Evolutionary conservation across 2,329 filamentous ascomycete species (phyloP).

Genomic region (Botrytis sinoallii): DNA sequence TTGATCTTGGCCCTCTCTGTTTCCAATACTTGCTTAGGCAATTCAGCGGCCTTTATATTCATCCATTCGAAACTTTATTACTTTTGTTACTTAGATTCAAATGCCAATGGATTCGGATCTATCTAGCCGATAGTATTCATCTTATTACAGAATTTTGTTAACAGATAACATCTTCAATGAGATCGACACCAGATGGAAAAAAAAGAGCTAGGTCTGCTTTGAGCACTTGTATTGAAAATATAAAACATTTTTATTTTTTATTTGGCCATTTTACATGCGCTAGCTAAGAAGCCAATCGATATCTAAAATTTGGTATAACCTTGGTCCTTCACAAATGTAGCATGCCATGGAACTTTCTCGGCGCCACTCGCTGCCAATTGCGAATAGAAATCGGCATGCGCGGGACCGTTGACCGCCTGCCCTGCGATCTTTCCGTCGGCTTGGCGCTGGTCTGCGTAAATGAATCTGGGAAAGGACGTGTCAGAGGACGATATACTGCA

Average conservation of each 20-base stretch:
- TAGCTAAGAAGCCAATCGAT: neutral
- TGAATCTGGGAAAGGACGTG: slow-evolving; percentile 23
- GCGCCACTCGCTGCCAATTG: slow-evolving; percentile 25
- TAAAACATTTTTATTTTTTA: neutral
- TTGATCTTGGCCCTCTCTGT: neutral
- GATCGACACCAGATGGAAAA: neutral
- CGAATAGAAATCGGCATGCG: slow-evolving; percentile 28
- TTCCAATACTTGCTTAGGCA: neutral
- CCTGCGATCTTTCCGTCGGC: slow-evolving; percentile 25
- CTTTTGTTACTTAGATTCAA: neutral
- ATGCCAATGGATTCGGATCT: neutral
- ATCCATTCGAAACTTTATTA: neutral
- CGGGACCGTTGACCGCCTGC: slow-evolving; percentile 23
- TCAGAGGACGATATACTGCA: neutral
- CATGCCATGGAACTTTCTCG: slow-evolving; percentile 28
- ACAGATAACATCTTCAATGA: neutral
- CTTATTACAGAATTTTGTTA: neutral
- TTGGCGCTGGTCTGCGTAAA: slow-evolving; percentile 30
- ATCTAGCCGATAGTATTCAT: neutral
- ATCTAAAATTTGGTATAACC: slow-evolving; percentile 31
- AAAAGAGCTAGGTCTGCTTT: neutral
- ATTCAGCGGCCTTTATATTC: neutral
- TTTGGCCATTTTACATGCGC: neutral
- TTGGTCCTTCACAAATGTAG: slow-evolving; percentile 30
- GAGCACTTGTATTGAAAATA: neutral